Base-by-base conservation (phyloP, 2,329 filamentous ascomycete species). In the Cryphonectria naterciae region DNA sequence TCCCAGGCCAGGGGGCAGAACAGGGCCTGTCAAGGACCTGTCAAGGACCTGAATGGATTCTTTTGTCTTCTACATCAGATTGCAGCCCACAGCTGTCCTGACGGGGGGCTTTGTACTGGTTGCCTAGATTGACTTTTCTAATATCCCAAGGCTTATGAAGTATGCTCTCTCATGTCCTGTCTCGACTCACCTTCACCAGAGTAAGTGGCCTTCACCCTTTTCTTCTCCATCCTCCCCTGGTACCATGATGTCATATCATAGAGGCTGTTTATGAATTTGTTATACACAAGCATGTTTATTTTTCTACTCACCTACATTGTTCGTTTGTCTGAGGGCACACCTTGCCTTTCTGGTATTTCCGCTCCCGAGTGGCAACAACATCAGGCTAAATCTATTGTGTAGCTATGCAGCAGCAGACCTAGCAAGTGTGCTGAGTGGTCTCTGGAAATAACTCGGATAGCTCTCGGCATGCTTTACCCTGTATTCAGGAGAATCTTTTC, bases 221-320 rank as follows among this genome's bases (percentile, higher is more conserved):
- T 7, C 22, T 37, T 5, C 37, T 58, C 28, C 15, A 1, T 15
- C 58, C 11, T 43, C 62, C 32, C 41, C 25, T 46, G 6, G 17
- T 58, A 60, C 52, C 68, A 79, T 79, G 78, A 80, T 80, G 78
- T 79, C 43, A 73, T 76, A 58, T 70, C 75, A 77, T 75, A 77
- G 78, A 80, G 78, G 79, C 79, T 80, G 79, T 80, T 80, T 79
- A 80, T 80, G 77, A 80, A 76, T 78, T 77, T 74, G 75, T 70
- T 70, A n/a, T 61, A 73, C 68, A 72, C 76, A 77, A 77, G 75
- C 74, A 78, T 80, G 78, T 79, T 80, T 80, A 65, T 65, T 41
- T 62, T 65, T 41, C 54, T 46, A 70, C 65, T 69, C 67, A 68
- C 58, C 65, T 72, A 73, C 60, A 73, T 68, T 70, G 46, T 61